Evolutionary conservation across 2,329 filamentous ascomycete genomes (phyloP).

Genomic region (Paracoccidioides lutzii): DNA sequence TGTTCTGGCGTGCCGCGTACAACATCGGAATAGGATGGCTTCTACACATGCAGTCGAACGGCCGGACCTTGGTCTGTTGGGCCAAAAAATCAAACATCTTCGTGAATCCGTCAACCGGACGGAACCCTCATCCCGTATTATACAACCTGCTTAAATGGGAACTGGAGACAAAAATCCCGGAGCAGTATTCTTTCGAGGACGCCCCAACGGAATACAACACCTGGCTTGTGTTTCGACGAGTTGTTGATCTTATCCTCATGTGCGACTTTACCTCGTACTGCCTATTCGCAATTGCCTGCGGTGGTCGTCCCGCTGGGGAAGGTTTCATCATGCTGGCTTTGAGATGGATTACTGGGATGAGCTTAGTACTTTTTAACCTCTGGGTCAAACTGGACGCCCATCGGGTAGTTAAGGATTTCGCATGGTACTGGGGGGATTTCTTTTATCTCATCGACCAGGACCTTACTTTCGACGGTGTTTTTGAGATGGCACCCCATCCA

Average conservation of each 20-base stretch:
- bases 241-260: constrained; percentile 96
- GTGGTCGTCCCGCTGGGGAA: constrained; percentile 61
- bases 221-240: constrained; percentile 88
- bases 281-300: constrained; percentile 84
- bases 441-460: constrained; percentile 98
- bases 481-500: constrained; percentile 95
- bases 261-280: constrained; percentile 97
- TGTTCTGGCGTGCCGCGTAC: constrained; percentile 87
- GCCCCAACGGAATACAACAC: constrained; percentile 98
- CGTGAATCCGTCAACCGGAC: constrained; percentile 64
- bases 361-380: constrained; percentile 81
- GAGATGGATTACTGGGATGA: constrained; percentile 67
- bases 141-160: constrained; percentile 78
- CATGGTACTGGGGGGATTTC: constrained; percentile 99
- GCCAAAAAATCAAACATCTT: constrained; percentile 77
- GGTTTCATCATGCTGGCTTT: constrained; percentile 52
- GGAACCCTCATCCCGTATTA: constrained; percentile 69
- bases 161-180: constrained; percentile 84
- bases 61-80: constrained; percentile 75
- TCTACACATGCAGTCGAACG: constrained; percentile 77
- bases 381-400: constrained; percentile 99
- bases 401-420: constrained; percentile 95
- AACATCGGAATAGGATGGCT: constrained; percentile 89
- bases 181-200: constrained; percentile 85
- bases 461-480: constrained; percentile 94